Conservation (phyloP, 768 basidiomycete genomes). For the Auricularia cornea region DNA sequence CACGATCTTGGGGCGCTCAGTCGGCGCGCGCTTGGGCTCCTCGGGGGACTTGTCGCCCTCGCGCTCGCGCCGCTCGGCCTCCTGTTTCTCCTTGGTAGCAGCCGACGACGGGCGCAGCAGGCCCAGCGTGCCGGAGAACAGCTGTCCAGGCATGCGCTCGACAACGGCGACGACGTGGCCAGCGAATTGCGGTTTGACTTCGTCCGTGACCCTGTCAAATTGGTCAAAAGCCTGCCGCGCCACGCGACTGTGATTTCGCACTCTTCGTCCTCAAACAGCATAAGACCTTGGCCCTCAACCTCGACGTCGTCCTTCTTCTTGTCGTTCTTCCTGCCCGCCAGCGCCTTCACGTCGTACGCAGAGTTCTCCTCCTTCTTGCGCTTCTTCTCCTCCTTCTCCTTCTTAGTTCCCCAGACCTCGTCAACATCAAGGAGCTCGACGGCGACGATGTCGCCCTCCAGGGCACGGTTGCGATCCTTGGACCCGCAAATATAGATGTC, state of each 20-base stretch:
- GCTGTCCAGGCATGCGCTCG: conserved; percentile 96
- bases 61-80: conserved; percentile 93
- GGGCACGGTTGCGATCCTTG: conserved; percentile 94
- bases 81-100: conserved; percentile 97
- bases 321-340: conserved; percentile 79
- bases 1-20: conserved; percentile 95
- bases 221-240: conserved; percentile 6
- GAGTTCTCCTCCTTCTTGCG: conserved; percentile 99
- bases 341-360: conserved; percentile 78
- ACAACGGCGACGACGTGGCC: conserved; percentile 99
- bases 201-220: conserved; percentile 76
- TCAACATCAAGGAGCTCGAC: conserved; percentile 97
- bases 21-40: conserved; percentile 66
- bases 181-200: conserved; percentile 95
- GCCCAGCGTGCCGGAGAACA: conserved; percentile 95
- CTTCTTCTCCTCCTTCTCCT: conserved; percentile 99
- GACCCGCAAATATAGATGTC: conserved; percentile 99
- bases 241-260: conserved; percentile 26
- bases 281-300: conserved; percentile 95
- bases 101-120: conserved; percentile 92
- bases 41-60: conserved; percentile 81
- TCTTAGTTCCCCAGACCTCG: conserved; percentile 97
- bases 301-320: conserved; percentile 99
- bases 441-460: conserved; percentile 97
- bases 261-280: conserved; percentile 98